Base-by-base conservation (phyloP, 768 basidiomycete genomes). In the Kwoniella pini region DNA sequence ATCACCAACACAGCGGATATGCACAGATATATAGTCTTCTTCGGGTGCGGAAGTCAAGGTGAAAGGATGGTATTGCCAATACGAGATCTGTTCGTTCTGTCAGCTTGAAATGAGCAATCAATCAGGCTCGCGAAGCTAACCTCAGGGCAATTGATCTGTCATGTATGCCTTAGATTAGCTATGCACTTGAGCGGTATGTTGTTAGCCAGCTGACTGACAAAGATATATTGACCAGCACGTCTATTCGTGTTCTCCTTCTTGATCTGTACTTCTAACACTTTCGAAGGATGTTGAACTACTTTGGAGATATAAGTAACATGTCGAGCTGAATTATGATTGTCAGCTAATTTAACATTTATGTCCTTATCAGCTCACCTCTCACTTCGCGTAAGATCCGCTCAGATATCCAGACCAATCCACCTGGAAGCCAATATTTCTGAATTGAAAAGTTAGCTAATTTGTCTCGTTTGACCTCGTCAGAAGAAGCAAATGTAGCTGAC, bases 41-140 rank as follows among this genome's bases (percentile, higher is more conserved):
- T 96, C 92, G 0, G 93, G 94, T 0, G 94, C 91, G 67, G 87
- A 88, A 31, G 91, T 95, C 62, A 96, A 84, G 15, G 93, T 95
- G 83, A 96, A 96, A 9, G 93, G 92, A 74, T 97, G 94, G 89
- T 92, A 97, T 76, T 96, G 91, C 83, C 88, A 94, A 81, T 91
- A 95, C 19, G 88, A 91, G 45, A 97, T 82, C 79, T 91, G 12
- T n/a, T 6, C 2, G 31, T n/a, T 7, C 21, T 31, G 22, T 55
- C n/a, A 55, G 54, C 54, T 45, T 26, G 21, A 3, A n/a, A n/a
- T n/a, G n/a, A n/a, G n/a, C n/a, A n/a, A n/a, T n/a, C n/a, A n/a
- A n/a, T n/a, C n/a, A n/a, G n/a, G n/a, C n/a, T n/a, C n/a, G n/a
- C n/a, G n/a, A n/a, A 92, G 44, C 56, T 57, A 4, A 55, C 54